phyloP scores from a whole-genome alignment of 1,139 yeast species.

The Blastobotrys elegans region DNA sequence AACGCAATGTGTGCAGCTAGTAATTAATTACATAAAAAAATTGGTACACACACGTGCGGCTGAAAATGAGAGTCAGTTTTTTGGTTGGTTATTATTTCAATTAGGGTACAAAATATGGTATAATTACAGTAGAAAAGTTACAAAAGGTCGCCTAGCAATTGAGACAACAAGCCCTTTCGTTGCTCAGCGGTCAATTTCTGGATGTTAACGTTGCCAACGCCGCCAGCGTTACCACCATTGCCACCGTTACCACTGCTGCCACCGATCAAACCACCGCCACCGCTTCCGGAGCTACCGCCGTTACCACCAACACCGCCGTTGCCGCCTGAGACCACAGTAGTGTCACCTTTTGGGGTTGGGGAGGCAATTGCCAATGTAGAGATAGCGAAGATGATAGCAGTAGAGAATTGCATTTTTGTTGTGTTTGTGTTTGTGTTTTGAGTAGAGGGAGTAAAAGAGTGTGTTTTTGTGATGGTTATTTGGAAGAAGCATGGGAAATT shows the following conservation, averaged over 20 bases:
- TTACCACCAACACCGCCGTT: neutral
- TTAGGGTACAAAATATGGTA: too few species aligned
- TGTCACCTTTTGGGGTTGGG: neutral
- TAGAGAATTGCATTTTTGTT: constrained; percentile 2
- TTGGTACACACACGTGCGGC: too few species aligned
- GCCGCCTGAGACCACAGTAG: neutral
- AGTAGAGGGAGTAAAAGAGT: neutral
- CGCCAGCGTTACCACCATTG: neutral
- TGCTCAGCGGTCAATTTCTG: neutral
- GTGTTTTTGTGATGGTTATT: neutral
- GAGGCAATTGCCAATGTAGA: neutral
- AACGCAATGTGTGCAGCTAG: neutral
- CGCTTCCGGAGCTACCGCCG: neutral
- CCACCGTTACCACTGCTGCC: neutral
- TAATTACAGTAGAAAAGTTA: neutral
- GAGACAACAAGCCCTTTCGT: neutral
- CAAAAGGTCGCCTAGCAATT: neutral
- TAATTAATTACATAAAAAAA: neutral
- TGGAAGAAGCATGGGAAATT: too few species aligned
- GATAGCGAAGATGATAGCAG: neutral
- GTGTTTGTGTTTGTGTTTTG: too few species aligned
- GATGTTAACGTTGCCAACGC: neutral
- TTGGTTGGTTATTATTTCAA: too few species aligned
- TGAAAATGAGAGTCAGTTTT: too few species aligned
- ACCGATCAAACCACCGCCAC: neutral